Evolutionary conservation across 1,139 yeast species (phyloP), one percentile per base, ranked within the genome.

Genomic region (Geotrichum carabidarum): DNA sequence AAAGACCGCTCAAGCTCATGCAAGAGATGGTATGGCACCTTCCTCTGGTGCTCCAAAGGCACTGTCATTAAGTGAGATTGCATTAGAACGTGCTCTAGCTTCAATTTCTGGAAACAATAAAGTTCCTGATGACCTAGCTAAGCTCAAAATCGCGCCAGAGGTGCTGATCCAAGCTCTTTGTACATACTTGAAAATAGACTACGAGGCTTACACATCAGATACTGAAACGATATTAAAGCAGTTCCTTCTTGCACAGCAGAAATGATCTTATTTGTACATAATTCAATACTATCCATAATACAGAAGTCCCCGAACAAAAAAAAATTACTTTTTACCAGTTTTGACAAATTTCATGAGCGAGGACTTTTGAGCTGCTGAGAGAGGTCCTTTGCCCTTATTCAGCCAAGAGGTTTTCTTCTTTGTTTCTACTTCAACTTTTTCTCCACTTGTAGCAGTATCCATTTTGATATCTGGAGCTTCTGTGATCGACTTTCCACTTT

Each of bases 381-480:
- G 32, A 12, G 57, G 54, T 11, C 54, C 54, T 34, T 53, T 50
- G 6, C 51, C 53, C 31, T 50, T 50, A 22, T 44, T 42, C 1
- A 50, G 45, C 53, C 54, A 50, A 8, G 54, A 54, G 4, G 51
- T 41, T 15, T 48, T 35, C 31, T 48, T 42, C 46, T 15, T 34
- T 35, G 38, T 40, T 17, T 27, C 48, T 2, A 30, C 30, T 9
- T 32, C 47, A 11, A 11, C 12, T 44, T 43, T 44, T 15, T 35
- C 31, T 14, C 35, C 35, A 14, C 35, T 7, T 5, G 40, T 11
- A 15, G 8, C 18, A 3, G 37, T 34, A 40, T 62, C 65, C n/a
- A 57, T 44, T 45, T 63, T 61, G 7, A 65, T 59, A 18, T 60
- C 62, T 18, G 65, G 62, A n/a, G 60, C 59, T 43, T 65, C 67